Evolutionary conservation across 2,329 filamentous ascomycete genomes (phyloP), one percentile per base, ranked within the genome.

Genomic region (Fusarium concolor): DNA sequence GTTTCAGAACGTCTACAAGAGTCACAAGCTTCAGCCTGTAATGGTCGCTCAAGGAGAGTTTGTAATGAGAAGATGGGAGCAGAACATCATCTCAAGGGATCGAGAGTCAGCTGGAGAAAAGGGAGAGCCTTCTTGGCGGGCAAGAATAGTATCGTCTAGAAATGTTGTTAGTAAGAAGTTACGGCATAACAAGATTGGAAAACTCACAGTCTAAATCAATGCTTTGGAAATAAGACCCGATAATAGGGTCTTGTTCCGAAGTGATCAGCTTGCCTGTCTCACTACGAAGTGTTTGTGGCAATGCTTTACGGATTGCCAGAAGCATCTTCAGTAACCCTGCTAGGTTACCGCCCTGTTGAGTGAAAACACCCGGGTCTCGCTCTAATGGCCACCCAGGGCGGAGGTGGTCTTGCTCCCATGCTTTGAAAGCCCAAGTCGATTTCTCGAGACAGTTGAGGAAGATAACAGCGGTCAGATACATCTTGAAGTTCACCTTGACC

Each of bases 361-460:
- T 86, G 71, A 87, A 90, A 50, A 81, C 80, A 49, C 80, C 78
- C 0, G 88, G 88, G 10, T 85, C 84, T 37, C 80, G 77, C 72
- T 88, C 86, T 5, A 90, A 80, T 6, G 89, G 89, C 88, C 88
- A 90, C 42, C 84, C 83, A 1, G 83, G 82, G 3, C 85, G 83
- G 26, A 89, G 82, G 49, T 86, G 85, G 56, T 87, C 84, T 73
- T 90, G 86, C 70, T 90, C 87, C 87, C 88, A 91, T 3, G 86
- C 87, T 65, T 89, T 89, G 78, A 90, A 90, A 1, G 87, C 85
- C 89, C 88, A 91, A 0, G 88, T 90, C 0, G 87, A 88, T 78
- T 90, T 90, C 74, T 91, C 89, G 15, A 90, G 82, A 67, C 87
- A 89, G 72, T 89, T 89, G 46, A 90, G 83, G 64, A 90, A 85